Conservation (phyloP, 2,329 filamentous ascomycete species). For the Fusarium xyrophilum region DNA sequence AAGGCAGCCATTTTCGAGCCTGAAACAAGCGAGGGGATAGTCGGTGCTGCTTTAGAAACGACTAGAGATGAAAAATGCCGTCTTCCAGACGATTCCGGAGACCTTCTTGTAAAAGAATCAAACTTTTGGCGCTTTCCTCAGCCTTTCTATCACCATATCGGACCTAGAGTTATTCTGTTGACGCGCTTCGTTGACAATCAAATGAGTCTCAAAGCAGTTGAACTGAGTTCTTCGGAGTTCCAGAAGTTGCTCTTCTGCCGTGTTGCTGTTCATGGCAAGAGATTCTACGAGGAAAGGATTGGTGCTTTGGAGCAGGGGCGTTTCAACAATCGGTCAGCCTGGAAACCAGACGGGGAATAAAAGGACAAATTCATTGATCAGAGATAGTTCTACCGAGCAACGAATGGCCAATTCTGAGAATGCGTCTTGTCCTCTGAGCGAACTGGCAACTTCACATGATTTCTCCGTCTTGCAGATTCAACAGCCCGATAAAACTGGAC, state of each 20-base stretch:
- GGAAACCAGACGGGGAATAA: neutral
- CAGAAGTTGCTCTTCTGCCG: conserved; percentile 32
- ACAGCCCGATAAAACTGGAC: conserved; percentile 22
- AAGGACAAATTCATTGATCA: neutral
- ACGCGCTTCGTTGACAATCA: conserved; percentile 19
- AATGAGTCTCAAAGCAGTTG: conserved; percentile 22
- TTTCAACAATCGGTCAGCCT: conserved; percentile 23
- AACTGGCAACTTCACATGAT: conserved; percentile 16
- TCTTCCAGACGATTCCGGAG: neutral
- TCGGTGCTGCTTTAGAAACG: neutral
- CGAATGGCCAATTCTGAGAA: neutral
- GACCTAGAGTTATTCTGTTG: conserved; percentile 19
- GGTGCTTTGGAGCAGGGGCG: conserved; percentile 18
- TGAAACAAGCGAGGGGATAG: neutral
- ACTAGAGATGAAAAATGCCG: neutral
- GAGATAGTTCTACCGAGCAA: neutral
- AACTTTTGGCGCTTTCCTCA: conserved; percentile 22
- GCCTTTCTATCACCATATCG: conserved; percentile 34
- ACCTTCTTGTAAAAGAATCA: neutral
- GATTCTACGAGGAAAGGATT: conserved; percentile 25
- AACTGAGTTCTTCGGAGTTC: conserved; percentile 22
- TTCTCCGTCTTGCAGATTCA: conserved; percentile 26
- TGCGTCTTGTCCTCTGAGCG: neutral
- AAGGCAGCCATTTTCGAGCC: neutral
- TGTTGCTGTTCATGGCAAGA: conserved; percentile 24